Base-by-base conservation (phyloP, 345 rosid species). In the Lagerstroemia speciosa region DNA sequence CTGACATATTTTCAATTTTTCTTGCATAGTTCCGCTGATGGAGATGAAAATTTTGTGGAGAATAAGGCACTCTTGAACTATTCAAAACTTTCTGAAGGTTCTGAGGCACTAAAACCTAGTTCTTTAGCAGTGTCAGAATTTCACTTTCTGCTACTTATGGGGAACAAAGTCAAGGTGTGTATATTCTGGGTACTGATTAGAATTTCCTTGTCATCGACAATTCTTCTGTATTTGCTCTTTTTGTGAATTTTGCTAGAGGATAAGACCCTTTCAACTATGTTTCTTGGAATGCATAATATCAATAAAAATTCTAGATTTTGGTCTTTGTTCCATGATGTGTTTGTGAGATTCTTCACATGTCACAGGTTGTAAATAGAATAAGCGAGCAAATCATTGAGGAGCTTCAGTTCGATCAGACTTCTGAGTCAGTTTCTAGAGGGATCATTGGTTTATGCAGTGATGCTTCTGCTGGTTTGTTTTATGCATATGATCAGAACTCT, bases 361-460 rank as follows among this genome's bases (percentile, higher is more conserved):
- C 61, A 70, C 75, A 92, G 98, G 99, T 94, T 80, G 97, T 94
- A 58, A 94, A 94, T 82, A 85, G 99, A 80, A 92, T 87, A 64
- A 89, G 96, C 71, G 99, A 94, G 80, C 97, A 92, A 75, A 94
- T 94, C 72, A 78, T 89, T n/a, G 98, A 94, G 82, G 98, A 92
- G 79, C 97, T 92, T 77, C 93, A 89, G 63, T 94, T 94, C 87
- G 99, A 94, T 86, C 92, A 78, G 81, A 68, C 90, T 11, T 72
- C 93, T 16, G 99, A 94, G 68, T 89, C 98, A 68, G 77, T 72
- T 80, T 87, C 97, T 66, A 85, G 85, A 71, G 99, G 96, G 69
- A 87, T 92, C 52, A 88, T 94, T 78, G 98, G 99, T 73, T 78
- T 94, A 78, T 92, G 93, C 67, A 94, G 96, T 57, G 99, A 94